Percentiles rank a stretch among this genome's conserved stretches.
These are phyloP conservation scores for Scutellaria galericulata DNA, from an alignment of 257 asterid genomes.

Conservation along the genomic window DNA sequence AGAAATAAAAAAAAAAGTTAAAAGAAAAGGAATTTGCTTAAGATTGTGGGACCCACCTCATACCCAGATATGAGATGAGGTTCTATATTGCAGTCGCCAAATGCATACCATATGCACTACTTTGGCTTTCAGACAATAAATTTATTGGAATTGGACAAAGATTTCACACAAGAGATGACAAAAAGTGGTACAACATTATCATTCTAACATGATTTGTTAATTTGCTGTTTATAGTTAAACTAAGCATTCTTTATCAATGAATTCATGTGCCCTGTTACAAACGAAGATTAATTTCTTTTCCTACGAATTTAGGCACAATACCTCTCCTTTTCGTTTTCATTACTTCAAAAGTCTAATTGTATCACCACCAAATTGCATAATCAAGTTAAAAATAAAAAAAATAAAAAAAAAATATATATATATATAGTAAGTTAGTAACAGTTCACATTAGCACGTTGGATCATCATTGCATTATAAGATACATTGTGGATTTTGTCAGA, in stretches of 20 bases:
- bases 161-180: too few relatives aligned
- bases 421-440: too few relatives aligned
- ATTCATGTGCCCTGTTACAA: conserved; percentile 42
- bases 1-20: not conserved
- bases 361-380: not conserved
- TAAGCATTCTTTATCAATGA: conserved; percentile 21
- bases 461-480: too few relatives aligned
- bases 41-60: conserved; percentile 35
- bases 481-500: too few relatives aligned
- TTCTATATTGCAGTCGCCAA: too few relatives aligned
- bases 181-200: conserved; percentile 10
- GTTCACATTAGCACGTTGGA: too few relatives aligned
- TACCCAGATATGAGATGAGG: not conserved
- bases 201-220: conserved; percentile 19
- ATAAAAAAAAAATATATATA: too few relatives aligned
- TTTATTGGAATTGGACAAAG: too few relatives aligned
- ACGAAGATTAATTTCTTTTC: conserved; percentile 29
- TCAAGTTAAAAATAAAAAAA: too few relatives aligned
- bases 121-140: too few relatives aligned
- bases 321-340: conserved; percentile 4
- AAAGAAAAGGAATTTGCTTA: not conserved
- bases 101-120: too few relatives aligned
- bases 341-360: not conserved
- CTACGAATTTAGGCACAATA: conserved; percentile 5
- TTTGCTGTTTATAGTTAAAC: conserved; percentile 24